Base-by-base conservation (phyloP, 2,329 filamentous ascomycete species). In the Phialophora verrucosa region DNA sequence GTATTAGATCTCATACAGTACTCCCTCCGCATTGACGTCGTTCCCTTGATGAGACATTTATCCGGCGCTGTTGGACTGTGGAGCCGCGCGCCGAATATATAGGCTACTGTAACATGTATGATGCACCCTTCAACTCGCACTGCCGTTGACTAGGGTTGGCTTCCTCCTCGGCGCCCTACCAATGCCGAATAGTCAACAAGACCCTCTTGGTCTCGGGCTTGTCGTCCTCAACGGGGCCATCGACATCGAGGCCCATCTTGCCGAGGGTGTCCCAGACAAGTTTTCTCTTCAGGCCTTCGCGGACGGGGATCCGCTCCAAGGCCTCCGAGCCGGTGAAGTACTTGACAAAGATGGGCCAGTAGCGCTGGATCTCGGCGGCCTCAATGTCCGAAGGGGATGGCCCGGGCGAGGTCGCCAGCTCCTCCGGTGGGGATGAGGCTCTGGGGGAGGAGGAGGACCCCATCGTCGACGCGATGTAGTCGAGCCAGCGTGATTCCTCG, bases 281-380 rank as follows among this genome's bases (percentile, higher is more conserved):
- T 79, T 94, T 96, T 64, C 92, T 84, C 81, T 95, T 96, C 80
- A 96, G 85, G 5, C 91, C 91, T 79, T 97, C 92, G 64, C 90
- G 85, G n/a, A 95, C 81, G 1, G 91, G 87, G 70, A 99, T 90
- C 72, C 93, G 89, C 80, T 99, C 95, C 66, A 98, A 83, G 2
- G 93, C 88, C 74, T 90, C 89, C 64, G 85, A 86, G 0, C 95
- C 95, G 76, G 98, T 93, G 73, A 98, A 92, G 77, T 97, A 95
- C 77, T 91, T 92, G 73, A 89, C 85, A 72, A 97, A 88, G 53
- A 85, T 82, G 1, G 87, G 86, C 90, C 93, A 96, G 56, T 86
- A 84, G 64, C 87, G 84, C 50, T 86, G 83, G 14, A 91, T 78
- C 65, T 88, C 69, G 4, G 62, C 59, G 11, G 59, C 49, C 35